Percentiles rank a stretch among this genome's conserved stretches.
Evolutionary conservation across 2,329 filamentous ascomycete genomes (phyloP).

Genomic region (Phoma sp.): DNA sequence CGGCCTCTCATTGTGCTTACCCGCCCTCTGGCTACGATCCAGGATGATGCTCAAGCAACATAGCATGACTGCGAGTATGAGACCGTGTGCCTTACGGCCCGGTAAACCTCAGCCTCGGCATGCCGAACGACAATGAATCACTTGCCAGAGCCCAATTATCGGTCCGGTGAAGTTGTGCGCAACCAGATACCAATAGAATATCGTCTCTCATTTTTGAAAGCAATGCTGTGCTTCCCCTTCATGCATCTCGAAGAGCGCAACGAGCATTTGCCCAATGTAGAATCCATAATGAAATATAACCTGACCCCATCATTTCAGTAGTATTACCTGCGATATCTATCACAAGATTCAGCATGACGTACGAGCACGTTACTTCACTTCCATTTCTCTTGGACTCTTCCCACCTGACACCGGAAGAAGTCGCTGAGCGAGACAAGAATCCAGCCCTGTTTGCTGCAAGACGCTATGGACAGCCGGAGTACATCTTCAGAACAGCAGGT

Average conservation of each 20-base stretch:
- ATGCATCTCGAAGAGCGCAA: too few species aligned
- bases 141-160: not conserved
- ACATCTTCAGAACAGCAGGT: slow-evolving; percentile 4
- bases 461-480: slow-evolving; percentile 1
- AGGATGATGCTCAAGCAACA: not conserved
- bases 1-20: not conserved
- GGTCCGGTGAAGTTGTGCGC: not conserved
- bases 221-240: not conserved
- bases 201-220: not conserved
- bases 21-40: too few species aligned
- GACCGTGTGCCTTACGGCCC: too few species aligned
- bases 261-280: too few species aligned
- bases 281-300: too few species aligned
- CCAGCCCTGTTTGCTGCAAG: not conserved
- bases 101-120: not conserved
- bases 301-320: too few species aligned
- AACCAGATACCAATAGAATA: not conserved
- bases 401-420: not conserved
- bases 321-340: too few species aligned
- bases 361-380: not conserved
- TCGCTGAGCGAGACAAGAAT: not conserved
- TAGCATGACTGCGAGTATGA: too few species aligned
- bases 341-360: not conserved
- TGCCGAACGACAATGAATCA: not conserved
- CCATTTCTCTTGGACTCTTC: slow-evolving; percentile 1